Base-by-base conservation (phyloP, 2,329 filamentous ascomycete genomes). In the Fusarium bactridioides region DNA sequence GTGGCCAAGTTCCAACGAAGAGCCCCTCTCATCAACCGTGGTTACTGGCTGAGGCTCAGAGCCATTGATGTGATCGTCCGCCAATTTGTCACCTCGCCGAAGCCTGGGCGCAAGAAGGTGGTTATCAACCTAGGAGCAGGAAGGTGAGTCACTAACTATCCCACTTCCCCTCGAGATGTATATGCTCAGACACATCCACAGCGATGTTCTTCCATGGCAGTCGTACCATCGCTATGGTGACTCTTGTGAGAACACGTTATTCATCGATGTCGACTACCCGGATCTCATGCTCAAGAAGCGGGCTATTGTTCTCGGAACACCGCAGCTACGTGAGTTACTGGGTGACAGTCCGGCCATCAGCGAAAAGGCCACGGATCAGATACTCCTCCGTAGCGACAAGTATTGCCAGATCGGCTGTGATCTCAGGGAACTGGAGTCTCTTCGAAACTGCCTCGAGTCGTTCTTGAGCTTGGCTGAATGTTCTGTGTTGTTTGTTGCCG, bases 71-170 rank as follows among this genome's bases (percentile, higher is more conserved):
- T 91, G 69, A 86, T 91, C 10, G 90, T 97, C 23, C 87, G 87
- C 25, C 84, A 87, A n/a, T 97, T 97, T 74, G 84, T 97, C n/a
- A 82, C 67, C 86, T 66, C 83, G 77, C 48, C 79, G 79, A 19
- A 81, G 85, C 12, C 82, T 84, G 23, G 40, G 11, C 84, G 84
- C 37, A 91, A 88, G 70, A 97, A 94, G 80, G 86, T 95, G 9
- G 86, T 97, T 16, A 86, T 97, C 51, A 97, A 97, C 78, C 83
- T 97, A 40, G 94, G 95, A 29, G 97, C 94, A 84, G 95, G 95
- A 80, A 97, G 94, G 94, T 95, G 83, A 89, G 92, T 87, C 35
- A 29, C 37, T 56, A 35, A 37, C 35, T 37, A 50, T 44, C 56
- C 38, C 27, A 27, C 31, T 35, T n/a, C n/a, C 18, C 15, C n/a